Evolutionary conservation across 2,329 filamentous ascomycete species (phyloP).

Genomic region (Colletotrichum echinochloae): DNA sequence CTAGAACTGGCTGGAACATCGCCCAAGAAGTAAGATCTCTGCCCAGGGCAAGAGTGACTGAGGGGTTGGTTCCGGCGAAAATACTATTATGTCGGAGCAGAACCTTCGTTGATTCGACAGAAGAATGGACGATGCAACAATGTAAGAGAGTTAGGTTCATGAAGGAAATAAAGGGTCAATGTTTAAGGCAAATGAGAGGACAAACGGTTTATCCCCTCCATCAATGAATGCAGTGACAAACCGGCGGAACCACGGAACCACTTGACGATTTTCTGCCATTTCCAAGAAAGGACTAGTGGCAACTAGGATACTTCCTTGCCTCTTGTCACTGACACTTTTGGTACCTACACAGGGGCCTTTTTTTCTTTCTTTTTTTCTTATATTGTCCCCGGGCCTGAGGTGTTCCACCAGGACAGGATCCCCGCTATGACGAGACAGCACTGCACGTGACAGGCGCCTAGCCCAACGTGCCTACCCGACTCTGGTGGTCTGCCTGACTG

Average conservation of each 20-base stretch:
- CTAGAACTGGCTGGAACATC: not conserved
- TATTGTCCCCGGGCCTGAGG: not conserved
- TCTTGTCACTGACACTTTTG: not conserved
- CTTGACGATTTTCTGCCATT: not conserved
- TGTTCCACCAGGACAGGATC: constrained; percentile 7
- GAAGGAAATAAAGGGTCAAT: not conserved
- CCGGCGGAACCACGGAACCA: constrained; percentile 7
- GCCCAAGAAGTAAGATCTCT: not conserved
- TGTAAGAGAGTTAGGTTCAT: not conserved
- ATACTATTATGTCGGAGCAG: too few relatives aligned
- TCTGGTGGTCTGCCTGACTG: constrained; percentile 48
- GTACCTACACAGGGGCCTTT: not conserved
- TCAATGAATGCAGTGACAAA: constrained; percentile 9
- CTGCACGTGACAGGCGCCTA: constrained; percentile 37
- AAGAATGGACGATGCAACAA: not conserved
- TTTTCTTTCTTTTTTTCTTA: not conserved
- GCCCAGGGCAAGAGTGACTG: too few relatives aligned
- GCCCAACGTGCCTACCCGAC: constrained; percentile 40
- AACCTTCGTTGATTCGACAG: not conserved
- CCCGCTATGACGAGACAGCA: constrained; percentile 39
- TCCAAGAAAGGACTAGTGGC: constrained; percentile 3
- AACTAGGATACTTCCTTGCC: not conserved
- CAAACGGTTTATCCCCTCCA: not conserved
- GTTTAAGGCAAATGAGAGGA: not conserved
- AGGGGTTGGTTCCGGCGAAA: not conserved